phyloP scores from a whole-genome alignment of 139 green algal species.

The Micractinium conductrix region DNA sequence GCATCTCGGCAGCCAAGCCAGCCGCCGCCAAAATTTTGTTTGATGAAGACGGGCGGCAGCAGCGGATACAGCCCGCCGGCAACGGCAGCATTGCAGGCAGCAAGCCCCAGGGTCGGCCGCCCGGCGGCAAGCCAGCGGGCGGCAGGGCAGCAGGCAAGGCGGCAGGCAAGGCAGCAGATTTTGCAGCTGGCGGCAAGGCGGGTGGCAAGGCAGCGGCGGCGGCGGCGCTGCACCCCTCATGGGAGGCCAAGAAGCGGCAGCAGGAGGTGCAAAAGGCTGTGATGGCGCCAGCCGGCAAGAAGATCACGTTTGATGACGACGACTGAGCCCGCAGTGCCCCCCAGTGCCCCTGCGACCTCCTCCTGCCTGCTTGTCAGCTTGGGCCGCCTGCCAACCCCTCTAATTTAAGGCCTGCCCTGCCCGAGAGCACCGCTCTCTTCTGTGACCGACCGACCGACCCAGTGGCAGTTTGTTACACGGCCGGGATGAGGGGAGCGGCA shows the following conservation, averaged over 20 bases:
- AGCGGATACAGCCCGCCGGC: background rate
- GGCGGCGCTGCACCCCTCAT: constrained; percentile 30
- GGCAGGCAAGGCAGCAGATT: background rate
- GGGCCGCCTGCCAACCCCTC: too few relatives aligned
- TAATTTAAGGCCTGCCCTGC: too few relatives aligned
- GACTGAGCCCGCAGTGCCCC: too few relatives aligned
- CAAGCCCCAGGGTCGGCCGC: too few relatives aligned
- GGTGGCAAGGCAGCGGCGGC: background rate
- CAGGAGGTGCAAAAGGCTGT: constrained; percentile 13
- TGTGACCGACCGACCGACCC: too few relatives aligned
- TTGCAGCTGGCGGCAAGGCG: background rate
- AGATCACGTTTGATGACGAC: constrained; percentile 39
- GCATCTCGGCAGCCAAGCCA: background rate
- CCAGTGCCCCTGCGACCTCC: background rate
- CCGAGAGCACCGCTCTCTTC: too few relatives aligned
- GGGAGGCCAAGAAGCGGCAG: constrained; percentile 32
- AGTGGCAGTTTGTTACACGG: too few relatives aligned
- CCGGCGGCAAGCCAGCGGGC: background rate
- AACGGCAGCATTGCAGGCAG: background rate
- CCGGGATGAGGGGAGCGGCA: too few relatives aligned
- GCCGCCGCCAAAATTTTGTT: constrained; percentile 47
- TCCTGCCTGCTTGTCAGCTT: background rate
- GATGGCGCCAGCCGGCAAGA: constrained; percentile 31
- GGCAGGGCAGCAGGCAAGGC: background rate
- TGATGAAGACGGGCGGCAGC: constrained; percentile 41